Conservation (phyloP, 441 rosid genomes). For the Corymbia calophylla region DNA sequence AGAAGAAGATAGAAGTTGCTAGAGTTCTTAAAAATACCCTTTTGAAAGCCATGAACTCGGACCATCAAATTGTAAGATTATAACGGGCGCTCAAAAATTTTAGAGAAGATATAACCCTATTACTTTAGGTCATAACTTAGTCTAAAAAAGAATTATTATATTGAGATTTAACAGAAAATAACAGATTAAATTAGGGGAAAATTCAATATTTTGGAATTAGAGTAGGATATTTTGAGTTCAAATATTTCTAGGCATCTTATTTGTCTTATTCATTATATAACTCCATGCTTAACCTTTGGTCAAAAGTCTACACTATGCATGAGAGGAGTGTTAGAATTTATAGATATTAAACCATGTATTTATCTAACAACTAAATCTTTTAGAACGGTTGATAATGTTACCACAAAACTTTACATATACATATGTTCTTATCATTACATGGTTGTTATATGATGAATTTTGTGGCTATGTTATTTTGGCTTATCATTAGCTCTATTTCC, state of each 20-base stretch:
- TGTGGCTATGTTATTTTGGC: background rate
- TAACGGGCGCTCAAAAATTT: background rate
- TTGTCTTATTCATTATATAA: background rate
- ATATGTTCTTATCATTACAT: background rate
- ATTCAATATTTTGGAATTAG: background rate
- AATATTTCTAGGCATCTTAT: background rate
- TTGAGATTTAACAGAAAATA: background rate
- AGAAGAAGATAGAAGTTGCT: background rate
- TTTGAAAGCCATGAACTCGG: no score
- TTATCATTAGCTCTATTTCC: background rate
- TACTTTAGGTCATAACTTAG: background rate
- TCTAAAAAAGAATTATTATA: background rate
- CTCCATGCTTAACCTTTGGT: fast-evolving
- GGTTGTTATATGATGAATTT: background rate
- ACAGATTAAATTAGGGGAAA: background rate
- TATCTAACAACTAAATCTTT: background rate
- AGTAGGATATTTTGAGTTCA: background rate
- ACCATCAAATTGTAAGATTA: background rate
- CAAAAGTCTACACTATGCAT: background rate
- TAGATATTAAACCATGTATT: background rate
- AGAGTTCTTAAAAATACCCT: background rate
- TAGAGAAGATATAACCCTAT: background rate
- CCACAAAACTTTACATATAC: background rate
- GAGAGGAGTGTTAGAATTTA: fast-evolving
- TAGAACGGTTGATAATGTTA: fast-evolving